These are phyloP conservation scores for Cystobasidium ongulense DNA, from an alignment of 768 basidiomycete species.

Conservation along the genomic window DNA sequence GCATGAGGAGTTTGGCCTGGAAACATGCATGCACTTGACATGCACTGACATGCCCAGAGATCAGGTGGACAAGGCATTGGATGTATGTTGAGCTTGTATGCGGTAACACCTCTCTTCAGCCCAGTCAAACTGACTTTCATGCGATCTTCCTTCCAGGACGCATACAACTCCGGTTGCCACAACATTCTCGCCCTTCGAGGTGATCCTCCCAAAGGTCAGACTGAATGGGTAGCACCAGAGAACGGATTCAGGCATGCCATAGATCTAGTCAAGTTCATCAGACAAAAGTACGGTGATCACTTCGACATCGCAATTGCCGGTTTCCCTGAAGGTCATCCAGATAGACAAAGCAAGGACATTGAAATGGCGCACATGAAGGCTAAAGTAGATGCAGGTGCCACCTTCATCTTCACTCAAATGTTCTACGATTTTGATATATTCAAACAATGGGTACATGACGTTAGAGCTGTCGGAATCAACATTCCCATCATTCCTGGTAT, in stretches of 20 bases:
- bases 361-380: slow-evolving; percentile 58
- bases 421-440: slow-evolving; percentile 95
- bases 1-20: slow-evolving; percentile 64
- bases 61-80: slow-evolving; percentile 85
- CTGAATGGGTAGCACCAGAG: slow-evolving; percentile 81
- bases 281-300: slow-evolving; percentile 68
- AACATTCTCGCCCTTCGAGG: slow-evolving; percentile 89
- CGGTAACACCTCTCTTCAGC: too few relatives aligned
- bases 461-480: slow-evolving; percentile 59
- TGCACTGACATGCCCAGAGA: slow-evolving; percentile 97
- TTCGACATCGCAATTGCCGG: slow-evolving; percentile 75
- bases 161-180: slow-evolving; percentile 70
- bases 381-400: slow-evolving; percentile 90
- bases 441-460: slow-evolving; percentile 70
- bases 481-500: slow-evolving; percentile 90
- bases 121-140: not conserved
- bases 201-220: slow-evolving; percentile 86
- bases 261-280: slow-evolving; percentile 85
- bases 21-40: slow-evolving; percentile 98
- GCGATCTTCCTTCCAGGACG: slow-evolving; percentile 43
- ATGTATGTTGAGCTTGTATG: slow-evolving; percentile 47
- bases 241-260: slow-evolving; percentile 71
- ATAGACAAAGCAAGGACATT: slow-evolving; percentile 52
- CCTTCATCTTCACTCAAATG: slow-evolving; percentile 90
- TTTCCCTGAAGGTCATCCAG: slow-evolving; percentile 75